These are phyloP conservation scores for Aspergillus phoenicis DNA, from an alignment of 2,329 filamentous ascomycete species.

Conservation along the genomic window DNA sequence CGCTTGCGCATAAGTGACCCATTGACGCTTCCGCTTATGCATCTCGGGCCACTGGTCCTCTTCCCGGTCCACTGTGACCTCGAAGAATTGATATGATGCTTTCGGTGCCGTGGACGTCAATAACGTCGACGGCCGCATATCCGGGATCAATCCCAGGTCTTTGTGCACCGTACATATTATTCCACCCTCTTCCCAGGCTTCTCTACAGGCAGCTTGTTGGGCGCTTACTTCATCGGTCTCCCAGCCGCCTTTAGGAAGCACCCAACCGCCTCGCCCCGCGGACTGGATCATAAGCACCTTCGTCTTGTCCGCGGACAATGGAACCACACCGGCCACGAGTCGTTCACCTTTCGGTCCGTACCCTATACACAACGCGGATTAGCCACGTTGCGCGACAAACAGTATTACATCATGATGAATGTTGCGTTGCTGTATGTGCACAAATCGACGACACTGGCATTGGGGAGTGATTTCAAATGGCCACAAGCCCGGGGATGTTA, in stretches of 20 bases:
- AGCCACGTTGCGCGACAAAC: conserved; percentile 19
- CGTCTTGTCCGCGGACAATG: conserved; percentile 80
- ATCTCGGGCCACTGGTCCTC: conserved; percentile 89
- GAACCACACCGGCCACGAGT: conserved; percentile 91
- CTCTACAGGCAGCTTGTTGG: conserved; percentile 79
- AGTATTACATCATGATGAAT: neutral
- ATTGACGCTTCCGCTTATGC: conserved; percentile 85
- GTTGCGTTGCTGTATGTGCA: conserved; percentile 2
- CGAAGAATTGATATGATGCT: conserved; percentile 62
- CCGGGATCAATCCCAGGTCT: conserved; percentile 83
- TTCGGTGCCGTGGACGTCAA: conserved; percentile 68
- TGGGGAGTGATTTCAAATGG: conserved; percentile 7
- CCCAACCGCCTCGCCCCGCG: conserved; percentile 87
- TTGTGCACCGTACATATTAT: conserved; percentile 82
- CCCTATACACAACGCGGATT: conserved; percentile 56
- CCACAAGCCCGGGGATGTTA: conserved; percentile 30
- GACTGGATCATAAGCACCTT: conserved; percentile 94
- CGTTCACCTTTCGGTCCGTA: conserved; percentile 92
- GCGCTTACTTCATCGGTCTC: conserved; percentile 89
- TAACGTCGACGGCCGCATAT: conserved; percentile 65
- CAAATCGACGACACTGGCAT: conserved; percentile 8
- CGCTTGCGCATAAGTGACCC: conserved; percentile 87
- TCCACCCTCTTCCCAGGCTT: conserved; percentile 98
- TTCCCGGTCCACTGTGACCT: conserved; percentile 84
- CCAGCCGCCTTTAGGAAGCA: conserved; percentile 97